Evolutionary conservation across 768 basidiomycete genomes (phyloP).

Genomic region (Lactarius sanguifluus): DNA sequence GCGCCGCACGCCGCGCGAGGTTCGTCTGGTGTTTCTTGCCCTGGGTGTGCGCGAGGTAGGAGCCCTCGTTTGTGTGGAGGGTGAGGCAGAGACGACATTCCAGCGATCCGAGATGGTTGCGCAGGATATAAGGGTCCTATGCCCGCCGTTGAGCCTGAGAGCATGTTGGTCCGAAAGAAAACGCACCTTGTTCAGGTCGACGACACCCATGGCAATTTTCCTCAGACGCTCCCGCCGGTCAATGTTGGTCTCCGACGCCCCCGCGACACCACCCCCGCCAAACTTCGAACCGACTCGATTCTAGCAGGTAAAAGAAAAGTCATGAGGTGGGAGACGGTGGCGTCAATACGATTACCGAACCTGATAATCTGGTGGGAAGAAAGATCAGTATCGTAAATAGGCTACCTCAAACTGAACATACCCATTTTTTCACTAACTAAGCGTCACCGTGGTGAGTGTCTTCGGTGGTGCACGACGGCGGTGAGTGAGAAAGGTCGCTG

Average conservation of each 20-base stretch:
- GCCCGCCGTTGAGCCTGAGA: no score
- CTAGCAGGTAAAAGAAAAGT: constrained; percentile 39
- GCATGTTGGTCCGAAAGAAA: not conserved
- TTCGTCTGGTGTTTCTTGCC: constrained; percentile 99
- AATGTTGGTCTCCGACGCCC: constrained; percentile 92
- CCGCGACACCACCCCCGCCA: constrained; percentile 93
- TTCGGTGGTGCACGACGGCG: not conserved
- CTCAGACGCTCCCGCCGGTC: constrained; percentile 92
- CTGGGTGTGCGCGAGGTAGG: constrained; percentile 98
- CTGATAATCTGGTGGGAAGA: constrained; percentile 24
- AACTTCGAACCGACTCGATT: constrained; percentile 96
- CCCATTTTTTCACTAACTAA: constrained; percentile 21
- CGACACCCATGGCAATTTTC: constrained; percentile 95
- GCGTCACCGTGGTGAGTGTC: not conserved
- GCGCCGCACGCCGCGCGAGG: constrained; percentile 94
- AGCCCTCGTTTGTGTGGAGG: constrained; percentile 98
- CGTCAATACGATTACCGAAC: constrained; percentile 4
- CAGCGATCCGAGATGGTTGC: constrained; percentile 96
- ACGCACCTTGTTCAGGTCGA: constrained; percentile 92
- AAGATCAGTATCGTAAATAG: not conserved
- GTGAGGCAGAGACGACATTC: constrained; percentile 98
- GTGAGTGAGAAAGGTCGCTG: not conserved
- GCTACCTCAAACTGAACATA: constrained; percentile 4
- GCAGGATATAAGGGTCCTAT: constrained; percentile 96
- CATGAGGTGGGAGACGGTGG: not conserved